phyloP scores from a whole-genome alignment of 2,329 filamentous ascomycete genomes.

The Aureobasidium subglaciale region DNA sequence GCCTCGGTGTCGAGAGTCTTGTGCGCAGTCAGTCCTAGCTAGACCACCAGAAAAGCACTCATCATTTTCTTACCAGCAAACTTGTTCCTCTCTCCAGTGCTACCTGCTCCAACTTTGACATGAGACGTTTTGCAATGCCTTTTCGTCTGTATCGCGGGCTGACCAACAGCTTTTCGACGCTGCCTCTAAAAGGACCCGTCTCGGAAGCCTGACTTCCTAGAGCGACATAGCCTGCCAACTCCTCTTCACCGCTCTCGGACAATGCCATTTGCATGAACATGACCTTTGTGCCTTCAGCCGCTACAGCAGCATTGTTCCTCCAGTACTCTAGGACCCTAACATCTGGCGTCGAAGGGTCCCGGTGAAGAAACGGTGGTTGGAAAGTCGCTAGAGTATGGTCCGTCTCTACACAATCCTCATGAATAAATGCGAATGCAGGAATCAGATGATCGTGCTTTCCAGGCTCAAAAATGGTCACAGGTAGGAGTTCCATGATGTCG shows the following conservation, averaged over 20 bases:
- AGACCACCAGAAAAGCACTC: neutral
- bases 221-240: constrained; percentile 53
- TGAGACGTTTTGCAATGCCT: constrained; percentile 47
- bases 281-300: constrained; percentile 38
- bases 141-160: constrained; percentile 43
- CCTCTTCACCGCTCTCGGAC: constrained; percentile 16
- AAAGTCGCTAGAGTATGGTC: constrained; percentile 53
- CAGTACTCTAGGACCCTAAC: constrained; percentile 50
- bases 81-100: constrained; percentile 44
- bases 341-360: constrained; percentile 31
- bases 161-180: constrained; percentile 54
- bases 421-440: constrained; percentile 51
- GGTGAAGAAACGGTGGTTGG: constrained; percentile 47
- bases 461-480: neutral
- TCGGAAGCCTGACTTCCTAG: constrained; percentile 46
- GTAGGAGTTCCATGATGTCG: neutral
- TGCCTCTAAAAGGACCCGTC: constrained; percentile 49
- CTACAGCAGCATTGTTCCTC: constrained; percentile 47
- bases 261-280: constrained; percentile 37
- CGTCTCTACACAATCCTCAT: constrained; percentile 52
- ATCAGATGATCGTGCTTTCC: constrained; percentile 45
- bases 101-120: constrained; percentile 50
- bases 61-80: constrained; percentile 44
- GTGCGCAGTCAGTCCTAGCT: constrained; percentile 15
- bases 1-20: constrained; percentile 49